These are phyloP conservation scores for Mollisiaceae sp. DNA, from an alignment of 2,329 filamentous ascomycete genomes.

Conservation along the genomic window DNA sequence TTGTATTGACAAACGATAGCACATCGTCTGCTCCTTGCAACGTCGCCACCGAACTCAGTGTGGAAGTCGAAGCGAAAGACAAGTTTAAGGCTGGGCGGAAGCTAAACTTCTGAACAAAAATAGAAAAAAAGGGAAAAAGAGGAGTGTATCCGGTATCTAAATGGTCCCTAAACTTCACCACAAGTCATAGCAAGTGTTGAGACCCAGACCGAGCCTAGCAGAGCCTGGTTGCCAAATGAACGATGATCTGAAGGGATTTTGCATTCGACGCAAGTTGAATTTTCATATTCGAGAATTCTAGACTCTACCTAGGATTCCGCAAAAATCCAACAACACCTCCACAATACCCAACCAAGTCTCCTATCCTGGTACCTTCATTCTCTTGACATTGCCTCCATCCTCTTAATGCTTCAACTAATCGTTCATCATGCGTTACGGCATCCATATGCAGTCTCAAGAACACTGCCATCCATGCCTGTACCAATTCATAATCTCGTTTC, in stretches of 20 bases:
- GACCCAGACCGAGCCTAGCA: not conserved
- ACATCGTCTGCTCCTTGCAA: not conserved
- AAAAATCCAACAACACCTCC: constrained; percentile 85
- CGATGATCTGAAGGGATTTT: not conserved
- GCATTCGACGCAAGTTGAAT: not conserved
- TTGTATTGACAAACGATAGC: not conserved
- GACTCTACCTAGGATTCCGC: constrained; percentile 52
- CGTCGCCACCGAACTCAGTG: not conserved
- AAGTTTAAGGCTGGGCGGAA: not conserved
- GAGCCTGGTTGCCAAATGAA: not conserved
- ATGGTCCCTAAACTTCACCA: not conserved
- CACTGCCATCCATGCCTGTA: constrained; percentile 97
- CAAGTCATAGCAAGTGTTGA: not conserved
- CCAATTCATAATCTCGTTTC: constrained; percentile 86
- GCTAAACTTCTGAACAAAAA: not conserved
- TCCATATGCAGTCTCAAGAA: constrained; percentile 82
- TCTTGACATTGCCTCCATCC: constrained; percentile 77
- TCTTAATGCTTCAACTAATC: constrained; percentile 62
- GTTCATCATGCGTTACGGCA: constrained; percentile 51
- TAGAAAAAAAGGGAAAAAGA: too few species aligned
- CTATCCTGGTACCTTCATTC: constrained; percentile 71
- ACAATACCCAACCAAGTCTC: constrained; percentile 83
- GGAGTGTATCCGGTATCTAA: too few species aligned
- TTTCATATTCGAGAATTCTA: not conserved
- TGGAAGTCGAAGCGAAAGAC: not conserved